These are phyloP conservation scores for Heterobasidion occidentale DNA, from an alignment of 1,284 basidiomycete species.

Conservation along the genomic window DNA sequence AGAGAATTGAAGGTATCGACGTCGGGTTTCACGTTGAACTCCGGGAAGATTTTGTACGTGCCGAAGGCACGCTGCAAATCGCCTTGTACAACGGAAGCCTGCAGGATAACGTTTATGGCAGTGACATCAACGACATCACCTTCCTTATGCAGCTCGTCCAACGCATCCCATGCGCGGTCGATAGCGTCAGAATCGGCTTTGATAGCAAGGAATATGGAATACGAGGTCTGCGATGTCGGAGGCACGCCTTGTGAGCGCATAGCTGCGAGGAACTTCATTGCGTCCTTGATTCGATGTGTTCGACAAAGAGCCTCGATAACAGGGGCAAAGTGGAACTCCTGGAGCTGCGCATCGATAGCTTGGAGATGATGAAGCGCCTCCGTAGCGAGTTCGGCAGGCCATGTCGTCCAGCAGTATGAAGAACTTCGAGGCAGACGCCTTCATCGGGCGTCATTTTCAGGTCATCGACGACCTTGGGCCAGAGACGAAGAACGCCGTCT, in stretches of 20 bases:
- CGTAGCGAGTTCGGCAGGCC: conserved; percentile 60
- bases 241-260: conserved; percentile 45
- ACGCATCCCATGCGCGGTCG: conserved; percentile 57
- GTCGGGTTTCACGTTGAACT: conserved; percentile 50
- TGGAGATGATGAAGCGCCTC: conserved; percentile 50
- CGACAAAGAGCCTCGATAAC: conserved; percentile 58
- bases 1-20: conserved; percentile 66
- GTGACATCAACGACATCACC: conserved; percentile 46
- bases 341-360: conserved; percentile 20
- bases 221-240: conserved; percentile 38
- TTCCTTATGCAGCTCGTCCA: conserved; percentile 53
- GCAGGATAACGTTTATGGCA: conserved; percentile 59
- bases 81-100: conserved; percentile 49
- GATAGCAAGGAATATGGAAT: conserved; percentile 46
- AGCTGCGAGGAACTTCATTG: conserved; percentile 42
- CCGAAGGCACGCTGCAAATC: conserved; percentile 76
- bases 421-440: conserved; percentile 60
- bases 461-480: conserved; percentile 51
- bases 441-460: conserved; percentile 59
- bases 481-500: conserved; percentile 57
- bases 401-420: conserved; percentile 66
- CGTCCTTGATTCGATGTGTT: conserved; percentile 46
- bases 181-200: conserved; percentile 41
- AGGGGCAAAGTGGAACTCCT: conserved; percentile 68
- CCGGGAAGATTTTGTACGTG: conserved; percentile 56